These are phyloP conservation scores for Coemansia interrupta DNA, from an alignment of 192 early-diverging fungal species.

Conservation along the genomic window DNA sequence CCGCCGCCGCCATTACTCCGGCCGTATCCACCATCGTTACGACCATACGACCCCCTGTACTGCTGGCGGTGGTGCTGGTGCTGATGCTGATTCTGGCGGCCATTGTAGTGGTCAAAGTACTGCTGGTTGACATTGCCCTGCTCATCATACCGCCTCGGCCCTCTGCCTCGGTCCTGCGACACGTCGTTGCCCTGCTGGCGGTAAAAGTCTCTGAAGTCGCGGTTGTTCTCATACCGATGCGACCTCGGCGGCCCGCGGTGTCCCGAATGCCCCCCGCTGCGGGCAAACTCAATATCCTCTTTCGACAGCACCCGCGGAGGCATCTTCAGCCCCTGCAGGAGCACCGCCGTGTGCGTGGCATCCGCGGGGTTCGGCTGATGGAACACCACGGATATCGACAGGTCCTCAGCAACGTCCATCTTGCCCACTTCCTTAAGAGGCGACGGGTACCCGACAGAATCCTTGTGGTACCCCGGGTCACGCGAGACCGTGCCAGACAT, in stretches of 20 bases:
- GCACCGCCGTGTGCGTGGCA: constrained; percentile 15
- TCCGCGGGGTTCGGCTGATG: constrained; percentile 37
- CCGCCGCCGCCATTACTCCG: background rate
- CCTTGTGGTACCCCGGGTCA: constrained; percentile 61
- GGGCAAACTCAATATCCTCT: constrained; percentile 44
- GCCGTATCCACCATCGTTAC: constrained; percentile 2
- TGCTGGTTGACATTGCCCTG: constrained; percentile 35
- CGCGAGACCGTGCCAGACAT: constrained; percentile 58
- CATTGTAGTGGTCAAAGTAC: constrained; percentile 20
- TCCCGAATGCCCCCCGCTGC: constrained; percentile 33
- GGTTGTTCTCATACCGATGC: constrained; percentile 31
- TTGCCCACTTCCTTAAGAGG: constrained; percentile 55
- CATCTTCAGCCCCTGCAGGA: constrained; percentile 44
- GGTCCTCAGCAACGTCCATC: constrained; percentile 61
- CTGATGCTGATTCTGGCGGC: constrained; percentile 3
- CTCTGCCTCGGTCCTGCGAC: constrained; percentile 40
- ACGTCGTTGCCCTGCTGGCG: constrained; percentile 50
- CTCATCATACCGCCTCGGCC: constrained; percentile 47
- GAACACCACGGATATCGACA: constrained; percentile 57
- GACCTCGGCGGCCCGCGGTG: constrained; percentile 26
- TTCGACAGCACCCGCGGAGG: constrained; percentile 25
- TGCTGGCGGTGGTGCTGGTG: constrained; percentile 6
- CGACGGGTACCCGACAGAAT: constrained; percentile 53
- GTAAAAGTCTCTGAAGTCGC: constrained; percentile 44
- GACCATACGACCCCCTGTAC: background rate